Base-by-base conservation (phyloP, 257 asterid species). In the Salvia miltiorrhiza region DNA sequence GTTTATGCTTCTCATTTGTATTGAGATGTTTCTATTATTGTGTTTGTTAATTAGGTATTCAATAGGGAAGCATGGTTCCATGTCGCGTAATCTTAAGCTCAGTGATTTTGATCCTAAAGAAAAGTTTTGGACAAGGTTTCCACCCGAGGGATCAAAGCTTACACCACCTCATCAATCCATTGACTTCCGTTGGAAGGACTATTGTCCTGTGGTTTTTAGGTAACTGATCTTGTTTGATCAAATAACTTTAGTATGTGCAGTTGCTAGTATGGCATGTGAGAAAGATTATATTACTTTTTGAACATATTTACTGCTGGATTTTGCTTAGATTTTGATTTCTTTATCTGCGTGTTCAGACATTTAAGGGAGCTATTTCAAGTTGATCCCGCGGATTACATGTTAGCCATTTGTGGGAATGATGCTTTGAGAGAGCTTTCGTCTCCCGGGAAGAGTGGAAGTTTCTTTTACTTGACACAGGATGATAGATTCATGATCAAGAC, bases 371-470 rank as follows among this genome's bases (percentile, higher is more conserved):
- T 87, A 65, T 94, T 94, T 83, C 96, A 84, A 83, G 92, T 94
- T 24, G 99, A 94, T 85, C 90, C 98, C 23, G 98, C 98, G 4
- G 97, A 92, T 85, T 94, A 94, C 75, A 89, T 94, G 99, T 70
- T 94, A 70, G 97, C 99, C 70, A 79, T 94, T 50, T 94, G 99
- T 47, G 99, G 97, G 41, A 81, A 84, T 75, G 96, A 92, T 80
- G 99, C 99, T 68, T 67, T 94, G 10, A 85, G 97, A 69, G 99
- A 94, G 79, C 95, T 94, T 72, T 92, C 98, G 1, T 94, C 99
- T 75, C 99, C 98, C 0, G 99, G 99, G 71, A 94, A 94, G 79
- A 94, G 99, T 78, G 99, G 99, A 72, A 94, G 99, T 67, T 85
- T 83, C 78, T 94, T 94, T 81, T 94, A 94, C 76, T 68, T 94